Conservation (phyloP, 163 green algal species). For the Scenedesmus sp. region DNA sequence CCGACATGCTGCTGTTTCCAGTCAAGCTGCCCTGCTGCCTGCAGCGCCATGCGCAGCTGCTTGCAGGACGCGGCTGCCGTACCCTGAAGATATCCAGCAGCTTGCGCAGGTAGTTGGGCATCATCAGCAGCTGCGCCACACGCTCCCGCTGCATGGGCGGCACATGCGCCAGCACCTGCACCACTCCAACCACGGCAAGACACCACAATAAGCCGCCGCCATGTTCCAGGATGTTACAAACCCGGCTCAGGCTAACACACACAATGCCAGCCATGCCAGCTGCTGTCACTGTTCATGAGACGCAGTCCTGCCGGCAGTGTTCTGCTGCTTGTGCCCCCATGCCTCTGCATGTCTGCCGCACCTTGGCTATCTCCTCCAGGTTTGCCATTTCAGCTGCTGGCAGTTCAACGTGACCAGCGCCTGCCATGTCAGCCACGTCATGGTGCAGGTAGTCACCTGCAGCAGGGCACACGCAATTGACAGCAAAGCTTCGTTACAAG, state of each 20-base stretch:
- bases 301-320: not conserved
- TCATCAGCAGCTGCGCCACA: conserved; percentile 79
- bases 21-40: not conserved
- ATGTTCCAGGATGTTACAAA: not conserved
- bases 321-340: not conserved
- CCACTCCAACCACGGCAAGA: not conserved
- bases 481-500: not conserved
- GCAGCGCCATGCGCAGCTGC: not conserved
- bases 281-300: not conserved
- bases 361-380: conserved; percentile 87
- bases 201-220: not conserved
- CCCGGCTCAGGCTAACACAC: not conserved
- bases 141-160: conserved; percentile 85
- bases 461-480: not conserved
- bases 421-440: conserved; percentile 33
- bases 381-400: conserved; percentile 85
- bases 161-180: conserved; percentile 74
- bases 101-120: conserved; percentile 78
- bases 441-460: conserved; percentile 61
- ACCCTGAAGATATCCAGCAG: conserved; percentile 94
- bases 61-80: not conserved
- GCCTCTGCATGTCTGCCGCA: conserved; percentile 36
- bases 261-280: not conserved
- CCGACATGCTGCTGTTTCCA: not conserved
- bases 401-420: conserved; percentile 74